These are phyloP conservation scores for Royoungia palumana DNA, from an alignment of 768 basidiomycete species.

Conservation along the genomic window DNA sequence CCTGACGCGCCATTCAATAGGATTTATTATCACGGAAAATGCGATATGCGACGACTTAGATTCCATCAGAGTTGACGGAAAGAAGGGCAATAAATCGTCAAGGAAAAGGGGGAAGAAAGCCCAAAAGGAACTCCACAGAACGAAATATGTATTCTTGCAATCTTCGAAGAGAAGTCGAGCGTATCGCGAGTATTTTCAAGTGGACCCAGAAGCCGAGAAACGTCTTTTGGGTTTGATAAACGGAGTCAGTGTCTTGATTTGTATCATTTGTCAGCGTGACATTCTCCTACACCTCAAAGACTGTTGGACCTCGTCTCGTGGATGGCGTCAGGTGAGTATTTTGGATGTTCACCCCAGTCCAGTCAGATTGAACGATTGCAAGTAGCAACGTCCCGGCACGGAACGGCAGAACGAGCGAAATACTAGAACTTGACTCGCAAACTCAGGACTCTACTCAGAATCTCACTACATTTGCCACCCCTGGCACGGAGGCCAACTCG, in stretches of 20 bases:
- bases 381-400: constrained; percentile 3
- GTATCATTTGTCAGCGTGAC: neutral
- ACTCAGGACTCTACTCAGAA: constrained; percentile 41
- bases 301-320: constrained; percentile 6
- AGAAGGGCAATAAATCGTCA: constrained; percentile 40
- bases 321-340: constrained; percentile 14
- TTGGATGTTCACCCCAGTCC: neutral
- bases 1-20: constrained; percentile 34
- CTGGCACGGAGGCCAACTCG: constrained; percentile 23
- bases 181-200: constrained; percentile 70
- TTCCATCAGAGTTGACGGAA: constrained; percentile 35
- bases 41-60: constrained; percentile 50
- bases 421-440: constrained; percentile 29
- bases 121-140: constrained; percentile 52
- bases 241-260: constrained; percentile 40
- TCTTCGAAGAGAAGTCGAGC: constrained; percentile 40
- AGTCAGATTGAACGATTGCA: neutral
- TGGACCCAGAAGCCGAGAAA: constrained; percentile 55
- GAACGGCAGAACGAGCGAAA: constrained; percentile 1
- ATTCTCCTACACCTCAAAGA: constrained; percentile 5
- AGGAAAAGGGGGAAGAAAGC: constrained; percentile 41
- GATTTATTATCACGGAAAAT: constrained; percentile 55
- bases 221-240: constrained; percentile 58
- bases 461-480: constrained; percentile 10
- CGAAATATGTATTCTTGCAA: constrained; percentile 56